Conservation (phyloP, 805 yeast genomes). For the Saccharomycopsis capsularis region DNA sequence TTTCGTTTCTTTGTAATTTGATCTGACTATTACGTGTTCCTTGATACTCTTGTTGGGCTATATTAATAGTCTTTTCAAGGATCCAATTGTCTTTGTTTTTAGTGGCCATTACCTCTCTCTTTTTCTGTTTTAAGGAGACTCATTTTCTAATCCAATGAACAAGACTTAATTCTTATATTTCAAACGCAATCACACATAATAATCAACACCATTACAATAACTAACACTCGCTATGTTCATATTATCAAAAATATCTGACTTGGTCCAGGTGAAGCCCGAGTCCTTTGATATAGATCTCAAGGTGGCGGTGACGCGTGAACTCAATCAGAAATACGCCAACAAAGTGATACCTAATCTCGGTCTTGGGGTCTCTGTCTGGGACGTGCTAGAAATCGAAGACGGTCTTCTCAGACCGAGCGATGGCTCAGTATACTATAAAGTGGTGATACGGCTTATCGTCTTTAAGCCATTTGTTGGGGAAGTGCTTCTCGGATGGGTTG, state of each 20-base stretch:
- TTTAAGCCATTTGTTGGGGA: constrained; percentile 96
- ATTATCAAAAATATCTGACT: constrained; percentile 70
- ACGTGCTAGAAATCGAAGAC: constrained; percentile 71
- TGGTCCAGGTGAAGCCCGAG: constrained; percentile 84
- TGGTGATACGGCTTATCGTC: constrained; percentile 65
- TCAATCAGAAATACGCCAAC: constrained; percentile 80
- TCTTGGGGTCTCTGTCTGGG: constrained; percentile 78
- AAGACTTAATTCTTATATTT: too few relatives aligned
- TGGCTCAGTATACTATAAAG: constrained; percentile 77
- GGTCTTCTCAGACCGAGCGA: constrained; percentile 92
- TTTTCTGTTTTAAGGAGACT: too few relatives aligned
- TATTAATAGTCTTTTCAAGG: too few relatives aligned
- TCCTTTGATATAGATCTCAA: constrained; percentile 66
- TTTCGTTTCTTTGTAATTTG: too few relatives aligned
- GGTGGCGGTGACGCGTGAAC: constrained; percentile 69
- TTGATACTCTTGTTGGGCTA: too few relatives aligned
- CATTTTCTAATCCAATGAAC: too few relatives aligned
- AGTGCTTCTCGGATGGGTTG: constrained; percentile 85
- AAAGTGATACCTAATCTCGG: constrained; percentile 81
- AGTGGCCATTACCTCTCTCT: too few relatives aligned
- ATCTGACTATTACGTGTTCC: too few relatives aligned
- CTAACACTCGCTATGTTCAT: too few relatives aligned
- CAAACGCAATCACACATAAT: too few relatives aligned
- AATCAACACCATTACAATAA: too few relatives aligned
- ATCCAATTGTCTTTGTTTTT: too few relatives aligned